A percentile compares a stretch with the other conserved stretches of the same genome.
These are phyloP conservation scores for Cubamyces lactineus DNA, from an alignment of 768 basidiomycete genomes.

Conservation along the genomic window DNA sequence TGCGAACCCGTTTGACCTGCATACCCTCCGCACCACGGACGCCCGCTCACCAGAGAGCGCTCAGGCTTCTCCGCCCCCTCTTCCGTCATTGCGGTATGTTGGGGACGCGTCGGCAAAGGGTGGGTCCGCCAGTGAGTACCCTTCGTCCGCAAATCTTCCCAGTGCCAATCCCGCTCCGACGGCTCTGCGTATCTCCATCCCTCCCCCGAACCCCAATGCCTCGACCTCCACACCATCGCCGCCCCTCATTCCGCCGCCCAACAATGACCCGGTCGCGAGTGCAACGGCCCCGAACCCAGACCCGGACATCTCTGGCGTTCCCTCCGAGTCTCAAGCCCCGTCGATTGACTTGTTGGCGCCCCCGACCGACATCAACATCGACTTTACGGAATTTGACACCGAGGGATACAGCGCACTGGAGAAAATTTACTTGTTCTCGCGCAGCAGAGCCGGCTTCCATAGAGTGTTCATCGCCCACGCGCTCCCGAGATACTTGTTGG, in stretches of 20 bases:
- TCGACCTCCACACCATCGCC: slow-evolving; percentile 28
- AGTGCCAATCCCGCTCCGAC: slow-evolving; percentile 13
- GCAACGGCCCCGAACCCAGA: slow-evolving; percentile 8
- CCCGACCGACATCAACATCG: slow-evolving; percentile 31
- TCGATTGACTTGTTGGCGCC: slow-evolving; percentile 16
- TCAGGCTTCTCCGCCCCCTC: slow-evolving; percentile 15
- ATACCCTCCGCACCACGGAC: slow-evolving; percentile 6
- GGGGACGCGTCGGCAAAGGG: slow-evolving; percentile 18
- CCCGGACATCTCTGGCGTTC: slow-evolving; percentile 1
- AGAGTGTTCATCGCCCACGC: slow-evolving; percentile 85
- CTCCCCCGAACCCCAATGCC: slow-evolving; percentile 25
- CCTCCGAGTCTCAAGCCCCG: slow-evolving; percentile 9
- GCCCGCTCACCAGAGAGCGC: slow-evolving; percentile 10
- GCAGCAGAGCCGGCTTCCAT: slow-evolving; percentile 70
- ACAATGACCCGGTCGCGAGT: slow-evolving; percentile 17
- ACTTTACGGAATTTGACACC: slow-evolving; percentile 62
- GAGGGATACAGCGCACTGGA: slow-evolving; percentile 84
- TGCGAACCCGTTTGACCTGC: slow-evolving; percentile 11
- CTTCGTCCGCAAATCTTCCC: slow-evolving; percentile 14
- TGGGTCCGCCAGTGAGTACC: slow-evolving; percentile 16
- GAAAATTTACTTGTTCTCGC: slow-evolving; percentile 88
- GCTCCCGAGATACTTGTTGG: slow-evolving; percentile 74
- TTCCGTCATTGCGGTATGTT: slow-evolving; percentile 18
- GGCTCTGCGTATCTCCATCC: slow-evolving; percentile 28
- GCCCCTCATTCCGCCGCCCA: slow-evolving; percentile 18